A percentile compares a stretch with the other conserved stretches of the same genome.
Conservation (phyloP, 306 rosid species). For the Corylus heterophylla region DNA sequence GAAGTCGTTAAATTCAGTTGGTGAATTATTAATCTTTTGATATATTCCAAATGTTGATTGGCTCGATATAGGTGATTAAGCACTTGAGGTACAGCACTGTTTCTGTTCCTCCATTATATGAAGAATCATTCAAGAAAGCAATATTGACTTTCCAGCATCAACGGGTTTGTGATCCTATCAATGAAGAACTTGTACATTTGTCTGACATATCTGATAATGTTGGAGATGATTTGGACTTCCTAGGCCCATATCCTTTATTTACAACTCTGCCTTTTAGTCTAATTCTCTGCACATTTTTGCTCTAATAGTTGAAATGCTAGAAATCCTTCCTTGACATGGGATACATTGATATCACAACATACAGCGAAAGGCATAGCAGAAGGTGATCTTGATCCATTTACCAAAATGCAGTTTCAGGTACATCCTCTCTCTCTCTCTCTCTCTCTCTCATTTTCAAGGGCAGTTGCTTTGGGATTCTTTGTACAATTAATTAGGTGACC, state of each 20-base stretch:
- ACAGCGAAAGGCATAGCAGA: slow-evolving; percentile 85
- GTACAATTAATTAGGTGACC: slow-evolving; percentile 15
- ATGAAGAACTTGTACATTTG: slow-evolving; percentile 69
- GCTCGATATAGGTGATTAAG: slow-evolving; percentile 70
- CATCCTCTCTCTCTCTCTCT: slow-evolving; percentile 13
- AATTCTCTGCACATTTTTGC: slow-evolving; percentile 13
- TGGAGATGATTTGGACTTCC: slow-evolving; percentile 68
- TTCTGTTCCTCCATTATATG: slow-evolving; percentile 76
- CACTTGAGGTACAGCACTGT: slow-evolving; percentile 73
- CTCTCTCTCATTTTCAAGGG: background rate
- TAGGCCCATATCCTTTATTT: slow-evolving; percentile 91
- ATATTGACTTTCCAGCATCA: slow-evolving; percentile 79
- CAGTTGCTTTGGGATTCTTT: background rate
- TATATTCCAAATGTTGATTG: slow-evolving; percentile 28
- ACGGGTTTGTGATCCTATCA: slow-evolving; percentile 73
- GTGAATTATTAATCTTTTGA: slow-evolving; percentile 13
- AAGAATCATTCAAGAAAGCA: slow-evolving; percentile 90
- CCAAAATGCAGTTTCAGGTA: slow-evolving; percentile 80
- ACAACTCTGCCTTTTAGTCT: slow-evolving; percentile 9
- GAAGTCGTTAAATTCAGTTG: background rate
- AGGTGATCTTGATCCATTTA: slow-evolving; percentile 88
- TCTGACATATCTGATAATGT: slow-evolving; percentile 44
- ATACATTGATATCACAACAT: slow-evolving; percentile 64
- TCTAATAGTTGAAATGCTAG: slow-evolving; percentile 25
- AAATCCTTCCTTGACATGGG: slow-evolving; percentile 53